These are phyloP conservation scores for Lentinula sp. DNA, from an alignment of 768 basidiomycete species.

Conservation along the genomic window DNA sequence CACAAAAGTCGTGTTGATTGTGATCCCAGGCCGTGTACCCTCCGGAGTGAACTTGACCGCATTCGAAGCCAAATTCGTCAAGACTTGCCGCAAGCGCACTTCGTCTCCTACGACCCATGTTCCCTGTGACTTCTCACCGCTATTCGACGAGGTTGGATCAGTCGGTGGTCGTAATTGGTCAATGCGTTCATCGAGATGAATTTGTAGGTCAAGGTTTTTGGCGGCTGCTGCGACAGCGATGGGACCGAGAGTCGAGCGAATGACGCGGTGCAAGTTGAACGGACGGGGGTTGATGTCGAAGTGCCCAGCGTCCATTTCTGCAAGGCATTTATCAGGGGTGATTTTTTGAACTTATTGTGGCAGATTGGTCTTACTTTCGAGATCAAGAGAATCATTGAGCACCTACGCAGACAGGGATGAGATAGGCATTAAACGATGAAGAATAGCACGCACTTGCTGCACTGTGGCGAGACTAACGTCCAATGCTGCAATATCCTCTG, in stretches of 20 bases:
- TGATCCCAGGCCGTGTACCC: conserved; percentile 15
- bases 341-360: not conserved
- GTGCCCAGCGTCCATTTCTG: conserved; percentile 33
- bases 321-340: no score
- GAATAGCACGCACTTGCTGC: conserved; percentile 15
- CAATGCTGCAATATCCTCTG: conserved; percentile 29
- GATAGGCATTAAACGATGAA: not conserved
- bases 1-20: not conserved
- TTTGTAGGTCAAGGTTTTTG: conserved; percentile 21
- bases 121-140: not conserved
- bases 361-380: conserved; percentile 14
- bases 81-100: conserved; percentile 30
- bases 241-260: conserved; percentile 19
- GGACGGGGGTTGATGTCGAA: conserved; percentile 25
- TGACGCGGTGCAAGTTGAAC: conserved; percentile 26
- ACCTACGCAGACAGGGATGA: conserved; percentile 17
- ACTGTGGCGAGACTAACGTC: conserved; percentile 30
- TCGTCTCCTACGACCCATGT: conserved; percentile 35
- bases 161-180: conserved; percentile 17
- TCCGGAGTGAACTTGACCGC: conserved; percentile 27
- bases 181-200: conserved; percentile 29
- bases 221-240: conserved; percentile 16
- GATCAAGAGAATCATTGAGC: conserved; percentile 32
- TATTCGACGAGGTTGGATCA: not conserved
- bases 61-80: conserved; percentile 33